phyloP scores from a whole-genome alignment of 2,329 filamentous ascomycete genomes.

The Tolypocladium tropicale region DNA sequence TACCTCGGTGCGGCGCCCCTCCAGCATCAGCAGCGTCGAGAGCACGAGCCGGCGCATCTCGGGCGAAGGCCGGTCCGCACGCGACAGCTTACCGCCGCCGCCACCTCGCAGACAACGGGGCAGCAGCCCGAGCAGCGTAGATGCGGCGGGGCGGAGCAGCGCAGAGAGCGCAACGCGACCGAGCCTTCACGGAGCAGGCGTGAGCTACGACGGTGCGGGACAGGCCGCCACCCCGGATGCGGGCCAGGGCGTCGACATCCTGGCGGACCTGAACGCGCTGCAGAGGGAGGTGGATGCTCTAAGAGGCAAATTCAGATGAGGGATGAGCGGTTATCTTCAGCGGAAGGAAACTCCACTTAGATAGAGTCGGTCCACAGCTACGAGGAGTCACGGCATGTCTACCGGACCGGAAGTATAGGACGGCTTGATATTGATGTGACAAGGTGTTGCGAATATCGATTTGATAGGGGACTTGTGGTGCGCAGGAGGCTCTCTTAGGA shows the following conservation, averaged over 20 bases:
- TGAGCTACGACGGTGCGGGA: conserved; percentile 4
- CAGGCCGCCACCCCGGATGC: conserved; percentile 9
- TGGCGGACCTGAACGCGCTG: conserved; percentile 61
- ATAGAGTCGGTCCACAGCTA: neutral
- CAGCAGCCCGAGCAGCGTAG: conserved; percentile 33
- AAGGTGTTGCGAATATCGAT: neutral
- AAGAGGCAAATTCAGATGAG: conserved; percentile 20
- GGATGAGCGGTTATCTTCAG: neutral
- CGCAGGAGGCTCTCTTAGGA: neutral
- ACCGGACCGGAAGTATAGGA: neutral
- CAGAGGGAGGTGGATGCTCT: conserved; percentile 68
- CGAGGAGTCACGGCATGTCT: neutral
- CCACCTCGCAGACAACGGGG: conserved; percentile 36
- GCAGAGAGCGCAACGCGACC: conserved; percentile 14
- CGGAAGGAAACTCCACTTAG: conserved; percentile 18
- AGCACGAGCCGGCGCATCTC: conserved; percentile 11
- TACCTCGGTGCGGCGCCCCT: conserved; percentile 31
- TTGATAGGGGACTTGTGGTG: neutral
- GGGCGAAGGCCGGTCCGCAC: conserved; percentile 14
- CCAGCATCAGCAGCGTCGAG: conserved; percentile 32
- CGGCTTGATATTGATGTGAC: neutral
- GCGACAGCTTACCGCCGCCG: conserved; percentile 32
- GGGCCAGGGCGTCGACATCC: conserved; percentile 43
- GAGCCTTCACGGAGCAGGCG: conserved; percentile 7
- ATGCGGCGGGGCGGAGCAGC: conserved; percentile 23